Evolutionary conservation across 2,329 filamentous ascomycete species (phyloP).

Genomic region (Neonectria sp.): DNA sequence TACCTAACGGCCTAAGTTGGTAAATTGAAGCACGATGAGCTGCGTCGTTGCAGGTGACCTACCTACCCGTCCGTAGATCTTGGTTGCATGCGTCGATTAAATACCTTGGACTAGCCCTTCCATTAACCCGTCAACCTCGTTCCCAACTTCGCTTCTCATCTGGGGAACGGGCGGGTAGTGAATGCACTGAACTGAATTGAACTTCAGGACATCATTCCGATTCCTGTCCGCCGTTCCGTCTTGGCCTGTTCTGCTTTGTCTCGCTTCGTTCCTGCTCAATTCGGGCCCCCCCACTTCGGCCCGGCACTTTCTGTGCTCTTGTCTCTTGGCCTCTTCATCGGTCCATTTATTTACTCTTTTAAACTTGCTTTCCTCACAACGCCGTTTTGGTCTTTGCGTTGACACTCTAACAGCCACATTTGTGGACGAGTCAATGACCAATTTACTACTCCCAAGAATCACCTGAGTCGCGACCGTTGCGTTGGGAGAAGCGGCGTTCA

Average conservation of each 20-base stretch:
- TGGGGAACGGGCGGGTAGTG: no score
- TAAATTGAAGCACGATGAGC: no score
- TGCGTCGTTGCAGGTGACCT: no score
- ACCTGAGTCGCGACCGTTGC: neutral
- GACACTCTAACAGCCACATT: neutral
- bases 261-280: slow-evolving; percentile 14
- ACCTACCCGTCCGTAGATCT: neutral
- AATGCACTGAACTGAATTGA: neutral
- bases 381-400: neutral
- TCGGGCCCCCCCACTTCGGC: slow-evolving; percentile 36
- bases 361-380: slow-evolving; percentile 19
- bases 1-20: no score
- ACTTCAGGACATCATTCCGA: no score
- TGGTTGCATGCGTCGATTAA: neutral
- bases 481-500: neutral
- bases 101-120: neutral
- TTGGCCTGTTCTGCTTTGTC: neutral
- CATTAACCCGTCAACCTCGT: neutral
- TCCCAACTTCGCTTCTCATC: no score
- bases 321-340: slow-evolving; percentile 22
- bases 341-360: slow-evolving; percentile 30
- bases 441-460: neutral
- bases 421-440: neutral
- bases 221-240: neutral
- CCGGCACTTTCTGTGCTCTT: slow-evolving; percentile 37